Evolutionary conservation across 148 eudicot species (phyloP).

Genomic region (Fallopia convolvulus): DNA sequence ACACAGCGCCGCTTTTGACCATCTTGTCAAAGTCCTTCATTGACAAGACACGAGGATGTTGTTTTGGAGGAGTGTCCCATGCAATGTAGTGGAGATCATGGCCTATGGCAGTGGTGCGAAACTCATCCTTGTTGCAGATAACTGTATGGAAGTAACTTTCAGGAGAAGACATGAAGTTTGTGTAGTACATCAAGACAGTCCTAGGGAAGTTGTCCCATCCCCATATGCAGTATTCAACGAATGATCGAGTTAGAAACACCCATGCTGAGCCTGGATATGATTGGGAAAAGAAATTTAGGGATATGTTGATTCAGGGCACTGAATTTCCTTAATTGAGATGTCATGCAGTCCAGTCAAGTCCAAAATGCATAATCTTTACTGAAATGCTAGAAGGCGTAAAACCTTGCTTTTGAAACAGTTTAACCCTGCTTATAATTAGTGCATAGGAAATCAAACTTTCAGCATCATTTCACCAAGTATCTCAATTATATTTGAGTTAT

Average conservation of each 20-base stretch:
- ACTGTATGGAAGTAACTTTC: slow-evolving; percentile 96
- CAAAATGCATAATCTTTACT: not conserved
- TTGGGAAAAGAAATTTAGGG: not conserved
- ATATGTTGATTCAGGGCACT: not conserved
- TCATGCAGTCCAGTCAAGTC: not conserved
- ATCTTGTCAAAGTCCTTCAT: slow-evolving; percentile 65
- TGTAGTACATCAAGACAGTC: slow-evolving; percentile 75
- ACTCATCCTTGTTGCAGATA: slow-evolving; percentile 71
- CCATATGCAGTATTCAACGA: slow-evolving; percentile 91
- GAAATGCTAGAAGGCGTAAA: not conserved
- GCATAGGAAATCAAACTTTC: not conserved
- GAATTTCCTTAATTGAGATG: not conserved
- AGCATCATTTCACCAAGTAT: not conserved
- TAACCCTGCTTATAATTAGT: not conserved
- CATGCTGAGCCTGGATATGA: slow-evolving; percentile 82
- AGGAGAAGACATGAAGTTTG: slow-evolving; percentile 88
- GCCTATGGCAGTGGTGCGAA: slow-evolving; percentile 57
- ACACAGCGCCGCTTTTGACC: slow-evolving; percentile 82
- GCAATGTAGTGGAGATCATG: slow-evolving; percentile 98
- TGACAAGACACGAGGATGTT: slow-evolving; percentile 70
- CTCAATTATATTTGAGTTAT: not conserved
- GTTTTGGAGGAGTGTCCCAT: slow-evolving; percentile 95
- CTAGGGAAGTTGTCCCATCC: slow-evolving; percentile 97
- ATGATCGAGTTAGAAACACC: slow-evolving; percentile 84
- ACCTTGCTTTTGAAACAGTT: not conserved